These are phyloP conservation scores for Tuber brumale DNA, from an alignment of 495 filamentous ascomycete genomes.

Conservation along the genomic window DNA sequence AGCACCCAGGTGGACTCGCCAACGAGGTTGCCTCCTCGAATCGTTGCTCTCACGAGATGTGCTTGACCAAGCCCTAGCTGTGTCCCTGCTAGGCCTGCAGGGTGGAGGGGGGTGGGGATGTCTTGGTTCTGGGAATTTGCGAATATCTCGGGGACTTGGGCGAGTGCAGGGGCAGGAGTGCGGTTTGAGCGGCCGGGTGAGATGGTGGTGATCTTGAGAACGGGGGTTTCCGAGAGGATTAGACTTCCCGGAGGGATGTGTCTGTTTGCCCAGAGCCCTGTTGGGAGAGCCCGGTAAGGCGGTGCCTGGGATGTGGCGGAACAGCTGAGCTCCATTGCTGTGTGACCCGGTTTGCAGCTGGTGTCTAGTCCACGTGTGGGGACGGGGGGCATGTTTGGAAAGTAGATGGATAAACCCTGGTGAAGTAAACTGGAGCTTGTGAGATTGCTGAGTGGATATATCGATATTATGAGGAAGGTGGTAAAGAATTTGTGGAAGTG, in stretches of 20 bases:
- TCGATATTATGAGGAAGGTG: background rate
- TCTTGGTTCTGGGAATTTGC: background rate
- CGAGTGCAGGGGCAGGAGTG: background rate
- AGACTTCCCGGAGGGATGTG: background rate
- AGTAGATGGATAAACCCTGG: background rate
- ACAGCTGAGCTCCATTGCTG: background rate
- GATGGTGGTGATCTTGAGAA: background rate
- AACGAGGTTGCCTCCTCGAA: background rate
- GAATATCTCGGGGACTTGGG: background rate
- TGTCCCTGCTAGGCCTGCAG: background rate
- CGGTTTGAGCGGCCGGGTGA: background rate
- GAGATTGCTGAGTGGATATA: background rate
- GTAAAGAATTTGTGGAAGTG: background rate
- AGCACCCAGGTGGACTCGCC: background rate
- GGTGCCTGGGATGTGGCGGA: background rate
- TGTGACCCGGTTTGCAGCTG: background rate
- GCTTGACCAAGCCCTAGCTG: background rate
- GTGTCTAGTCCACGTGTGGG: background rate
- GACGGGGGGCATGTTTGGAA: background rate
- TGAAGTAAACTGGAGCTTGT: background rate
- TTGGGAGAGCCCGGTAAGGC: background rate
- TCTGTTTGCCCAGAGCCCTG: background rate
- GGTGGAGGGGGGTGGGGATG: background rate
- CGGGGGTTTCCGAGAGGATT: background rate
- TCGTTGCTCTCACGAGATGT: background rate